These are phyloP conservation scores for Marasmius oreades DNA, from an alignment of 1,284 basidiomycete genomes.

Conservation along the genomic window DNA sequence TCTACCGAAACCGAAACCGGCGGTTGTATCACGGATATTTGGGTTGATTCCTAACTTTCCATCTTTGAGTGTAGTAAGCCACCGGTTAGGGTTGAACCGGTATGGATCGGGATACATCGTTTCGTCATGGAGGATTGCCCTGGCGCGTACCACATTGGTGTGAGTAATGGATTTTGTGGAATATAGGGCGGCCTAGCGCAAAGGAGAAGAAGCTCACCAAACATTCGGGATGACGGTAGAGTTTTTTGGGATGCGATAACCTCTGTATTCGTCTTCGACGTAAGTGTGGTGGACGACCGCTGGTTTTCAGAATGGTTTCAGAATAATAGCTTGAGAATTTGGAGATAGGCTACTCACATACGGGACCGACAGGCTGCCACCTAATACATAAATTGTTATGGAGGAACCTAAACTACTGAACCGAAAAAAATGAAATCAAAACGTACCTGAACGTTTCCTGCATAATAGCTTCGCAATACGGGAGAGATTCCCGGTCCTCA, in stretches of 20 bases:
- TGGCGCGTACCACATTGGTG: background rate
- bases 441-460: slow-evolving; percentile 12
- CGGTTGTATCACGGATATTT: background rate
- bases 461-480: slow-evolving; percentile 13
- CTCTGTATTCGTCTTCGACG: slow-evolving; percentile 1
- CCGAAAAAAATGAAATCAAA: background rate
- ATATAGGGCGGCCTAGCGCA: background rate
- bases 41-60: background rate
- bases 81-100: background rate
- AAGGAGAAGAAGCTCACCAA: background rate
- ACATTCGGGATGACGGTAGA: background rate
- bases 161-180: too few species aligned
- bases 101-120: background rate
- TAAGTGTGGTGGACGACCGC: background rate
- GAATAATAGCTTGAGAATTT: too few species aligned
- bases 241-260: slow-evolving; percentile 1
- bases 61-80: background rate
- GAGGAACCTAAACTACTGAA: background rate
- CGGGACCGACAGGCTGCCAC: background rate
- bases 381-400: background rate
- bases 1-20: background rate
- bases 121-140: background rate
- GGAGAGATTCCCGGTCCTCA: slow-evolving; percentile 4
- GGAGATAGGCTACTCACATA: background rate
- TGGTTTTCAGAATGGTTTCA: background rate